These are phyloP conservation scores for Backusella tuberculispora DNA, from an alignment of 192 early-diverging fungal species.

Conservation along the genomic window DNA sequence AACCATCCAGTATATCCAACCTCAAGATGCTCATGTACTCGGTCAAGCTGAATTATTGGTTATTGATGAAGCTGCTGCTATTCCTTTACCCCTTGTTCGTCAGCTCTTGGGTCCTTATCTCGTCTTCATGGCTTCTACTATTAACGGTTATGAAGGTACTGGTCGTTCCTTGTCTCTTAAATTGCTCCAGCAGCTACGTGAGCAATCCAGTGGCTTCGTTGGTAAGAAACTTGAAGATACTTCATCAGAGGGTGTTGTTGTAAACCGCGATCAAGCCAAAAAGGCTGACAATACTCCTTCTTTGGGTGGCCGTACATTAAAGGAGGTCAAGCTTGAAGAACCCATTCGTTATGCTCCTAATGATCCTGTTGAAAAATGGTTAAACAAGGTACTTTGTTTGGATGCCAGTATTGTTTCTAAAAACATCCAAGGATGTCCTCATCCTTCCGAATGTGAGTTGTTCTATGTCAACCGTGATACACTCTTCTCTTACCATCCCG, in stretches of 20 bases:
- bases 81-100: constrained; percentile 92
- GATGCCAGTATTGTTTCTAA: constrained; percentile 79
- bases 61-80: constrained; percentile 99
- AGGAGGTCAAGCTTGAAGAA: constrained; percentile 92
- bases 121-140: constrained; percentile 98
- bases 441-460: constrained; percentile 92
- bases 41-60: constrained; percentile 97
- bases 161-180: constrained; percentile 96
- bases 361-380: constrained; percentile 93
- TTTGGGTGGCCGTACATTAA: constrained; percentile 70
- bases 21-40: constrained; percentile 89
- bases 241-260: constrained; percentile 39
- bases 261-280: constrained; percentile 60
- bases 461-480: constrained; percentile 98
- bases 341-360: constrained; percentile 91
- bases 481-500: constrained; percentile 97
- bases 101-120: constrained; percentile 93
- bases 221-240: constrained; percentile 30
- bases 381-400: constrained; percentile 93
- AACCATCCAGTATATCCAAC: constrained; percentile 98
- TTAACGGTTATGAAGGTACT: constrained; percentile 99
- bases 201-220: constrained; percentile 82
- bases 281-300: constrained; percentile 35
- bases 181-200: constrained; percentile 92
- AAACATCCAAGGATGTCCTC: constrained; percentile 84